A percentile compares a stretch with the other conserved stretches of the same genome.
phyloP scores from a whole-genome alignment of 2,329 filamentous ascomycete genomes.

The Penicillium sp. region DNA sequence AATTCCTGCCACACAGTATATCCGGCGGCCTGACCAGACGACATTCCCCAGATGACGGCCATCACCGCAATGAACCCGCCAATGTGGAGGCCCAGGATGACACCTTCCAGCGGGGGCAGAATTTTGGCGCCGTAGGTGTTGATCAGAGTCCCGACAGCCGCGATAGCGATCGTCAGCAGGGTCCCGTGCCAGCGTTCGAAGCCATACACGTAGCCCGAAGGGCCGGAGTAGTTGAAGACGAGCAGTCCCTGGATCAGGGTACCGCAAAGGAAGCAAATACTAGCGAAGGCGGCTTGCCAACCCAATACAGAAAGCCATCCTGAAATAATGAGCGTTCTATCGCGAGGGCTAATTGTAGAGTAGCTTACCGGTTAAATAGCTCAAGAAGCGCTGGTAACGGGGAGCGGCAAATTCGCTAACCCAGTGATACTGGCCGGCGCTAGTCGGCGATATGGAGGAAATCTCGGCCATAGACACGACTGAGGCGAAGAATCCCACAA shows the following conservation, averaged over 20 bases:
- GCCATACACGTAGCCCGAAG: slow-evolving; percentile 18
- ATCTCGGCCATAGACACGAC: slow-evolving; percentile 40
- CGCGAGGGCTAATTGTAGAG: background rate
- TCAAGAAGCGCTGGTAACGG: slow-evolving; percentile 32
- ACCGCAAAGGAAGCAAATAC: slow-evolving; percentile 31
- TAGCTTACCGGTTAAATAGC: slow-evolving; percentile 33
- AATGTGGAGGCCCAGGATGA: slow-evolving; percentile 49
- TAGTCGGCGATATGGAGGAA: slow-evolving; percentile 35
- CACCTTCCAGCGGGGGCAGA: slow-evolving; percentile 49
- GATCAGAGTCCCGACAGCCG: slow-evolving; percentile 46
- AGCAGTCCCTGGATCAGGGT: slow-evolving; percentile 35
- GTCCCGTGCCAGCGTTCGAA: slow-evolving; percentile 38
- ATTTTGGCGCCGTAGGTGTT: slow-evolving; percentile 46
- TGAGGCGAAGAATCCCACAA: slow-evolving; percentile 36
- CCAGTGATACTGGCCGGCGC: slow-evolving; percentile 41
- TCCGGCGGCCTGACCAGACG: slow-evolving; percentile 19
- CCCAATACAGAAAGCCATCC: slow-evolving; percentile 38
- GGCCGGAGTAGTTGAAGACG: slow-evolving; percentile 29
- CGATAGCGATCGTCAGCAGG: slow-evolving; percentile 47
- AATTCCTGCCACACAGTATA: slow-evolving; percentile 37
- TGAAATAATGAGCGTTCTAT: background rate
- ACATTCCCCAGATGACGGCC: slow-evolving; percentile 32
- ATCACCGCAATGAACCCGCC: slow-evolving; percentile 44
- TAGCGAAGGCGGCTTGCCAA: slow-evolving; percentile 36
- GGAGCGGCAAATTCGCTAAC: slow-evolving; percentile 36